A percentile compares a stretch with the other conserved stretches of the same genome.
Evolutionary conservation across 805 yeast genomes (phyloP).

Genomic region (Pichia pseudocactophila): DNA sequence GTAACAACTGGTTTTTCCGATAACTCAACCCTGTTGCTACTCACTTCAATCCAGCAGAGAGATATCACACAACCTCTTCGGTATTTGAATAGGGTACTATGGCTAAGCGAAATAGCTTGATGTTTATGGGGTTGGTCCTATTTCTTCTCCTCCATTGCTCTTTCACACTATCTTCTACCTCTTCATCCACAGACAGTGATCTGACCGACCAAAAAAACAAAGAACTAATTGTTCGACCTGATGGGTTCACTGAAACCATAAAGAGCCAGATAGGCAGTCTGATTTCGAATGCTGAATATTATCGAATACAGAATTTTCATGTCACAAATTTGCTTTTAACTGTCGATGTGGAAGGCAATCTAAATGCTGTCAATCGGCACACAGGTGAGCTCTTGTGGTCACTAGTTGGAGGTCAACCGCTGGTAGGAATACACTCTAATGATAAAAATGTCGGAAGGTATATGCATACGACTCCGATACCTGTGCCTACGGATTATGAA

Average conservation of each 20-base stretch:
- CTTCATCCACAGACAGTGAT: not conserved
- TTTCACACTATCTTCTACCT: not conserved
- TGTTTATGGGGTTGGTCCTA: not conserved
- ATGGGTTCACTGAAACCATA: not conserved
- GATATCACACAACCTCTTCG: too few relatives aligned
- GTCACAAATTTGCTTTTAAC: constrained; percentile 52
- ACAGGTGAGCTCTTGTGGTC: constrained; percentile 78
- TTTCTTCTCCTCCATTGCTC: not conserved
- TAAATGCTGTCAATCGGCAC: constrained; percentile 70
- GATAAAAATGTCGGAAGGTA: constrained; percentile 3
- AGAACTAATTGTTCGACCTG: constrained; percentile 3
- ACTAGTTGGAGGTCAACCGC: constrained; percentile 52
- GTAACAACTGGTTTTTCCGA: too few relatives aligned
- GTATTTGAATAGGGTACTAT: too few relatives aligned
- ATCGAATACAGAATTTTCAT: constrained; percentile 20
- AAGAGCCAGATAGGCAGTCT: not conserved
- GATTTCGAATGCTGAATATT: not conserved
- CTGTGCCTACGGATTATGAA: not conserved
- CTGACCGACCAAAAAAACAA: not conserved
- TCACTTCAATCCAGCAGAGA: too few relatives aligned
- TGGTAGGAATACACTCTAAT: constrained; percentile 34
- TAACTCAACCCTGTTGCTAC: too few relatives aligned
- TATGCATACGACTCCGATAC: constrained; percentile 5
- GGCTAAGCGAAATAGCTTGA: not conserved
- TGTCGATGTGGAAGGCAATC: constrained; percentile 78